Base-by-base conservation (phyloP, 2,329 filamentous ascomycete genomes). In the Xylaria arbuscula region DNA sequence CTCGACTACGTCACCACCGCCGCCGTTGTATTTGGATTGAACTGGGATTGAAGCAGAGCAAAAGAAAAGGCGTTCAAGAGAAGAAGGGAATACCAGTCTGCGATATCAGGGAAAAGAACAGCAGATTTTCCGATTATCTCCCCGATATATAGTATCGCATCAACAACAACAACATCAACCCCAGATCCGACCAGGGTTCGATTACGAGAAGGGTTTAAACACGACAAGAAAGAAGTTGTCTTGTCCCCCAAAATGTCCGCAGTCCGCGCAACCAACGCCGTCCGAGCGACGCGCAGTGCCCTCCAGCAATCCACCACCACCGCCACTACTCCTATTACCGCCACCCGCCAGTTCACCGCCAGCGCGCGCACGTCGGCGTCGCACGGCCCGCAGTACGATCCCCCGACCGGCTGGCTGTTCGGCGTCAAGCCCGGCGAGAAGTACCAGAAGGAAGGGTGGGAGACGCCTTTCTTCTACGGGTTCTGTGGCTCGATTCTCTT, bases 401-500 rank as follows among this genome's bases (percentile, higher is more conserved):
- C 94, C 56, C 95, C 96, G 2, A 88, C 86, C 65, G 96, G 96
- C 76, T 98, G 94, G 93, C 89, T 99, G 76, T 98, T 93, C 81
- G 94, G 94, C 74, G 88, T 98, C 76, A 94, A 94, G 86, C 96
- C 96, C 42, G 94, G 94, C 71, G 93, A 98, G 89, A 97, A 98
- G 86, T 90, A 93, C 79, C 89, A 97, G 87, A 92, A 93, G 81
- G 96, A 99, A 84, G 96, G 95, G 61, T 99, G 96, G 96, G 96
- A 99, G 87, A 89, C 86, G 73, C 83, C 94, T 64, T 94, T 92
- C 85, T 91, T 91, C 80, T 93, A 92, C 80, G 94, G 94, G 58
- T 94, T 97, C 82, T 92, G 90, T 80, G 93, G 93, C 63, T 91
- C 90, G 77, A 83, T 97, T 77, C 82, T 89, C 34, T 85, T 93